Evolutionary conservation across 768 basidiomycete species (phyloP).

Genomic region (Calvatia gigantea): DNA sequence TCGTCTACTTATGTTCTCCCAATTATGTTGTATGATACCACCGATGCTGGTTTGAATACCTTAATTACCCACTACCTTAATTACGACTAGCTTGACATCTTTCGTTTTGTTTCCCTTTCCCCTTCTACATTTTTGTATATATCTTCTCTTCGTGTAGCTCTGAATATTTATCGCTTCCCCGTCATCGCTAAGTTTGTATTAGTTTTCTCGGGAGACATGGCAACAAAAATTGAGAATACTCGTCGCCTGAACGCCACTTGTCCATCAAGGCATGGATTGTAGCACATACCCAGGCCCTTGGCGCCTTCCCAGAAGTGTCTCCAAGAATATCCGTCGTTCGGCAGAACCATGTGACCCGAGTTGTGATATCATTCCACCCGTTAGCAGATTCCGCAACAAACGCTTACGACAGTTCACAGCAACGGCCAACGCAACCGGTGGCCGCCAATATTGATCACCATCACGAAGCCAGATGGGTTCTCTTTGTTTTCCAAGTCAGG

Average conservation of each 20-base stretch:
- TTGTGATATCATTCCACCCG: too few relatives aligned
- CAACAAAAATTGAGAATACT: background rate
- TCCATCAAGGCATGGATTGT: background rate
- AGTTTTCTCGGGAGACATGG: background rate
- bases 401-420: too few relatives aligned
- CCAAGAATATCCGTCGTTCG: too few relatives aligned
- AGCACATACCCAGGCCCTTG: too few relatives aligned
- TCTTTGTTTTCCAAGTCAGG: background rate
- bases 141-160: background rate
- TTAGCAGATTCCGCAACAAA: too few relatives aligned
- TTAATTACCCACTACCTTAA: background rate
- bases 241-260: background rate
- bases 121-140: background rate
- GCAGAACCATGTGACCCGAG: too few relatives aligned
- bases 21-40: background rate
- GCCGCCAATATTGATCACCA: too few relatives aligned
- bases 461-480: background rate
- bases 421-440: too few relatives aligned
- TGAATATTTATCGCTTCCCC: background rate
- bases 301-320: too few relatives aligned
- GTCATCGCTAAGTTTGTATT: background rate
- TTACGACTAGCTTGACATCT: background rate
- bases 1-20: background rate
- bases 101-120: background rate
- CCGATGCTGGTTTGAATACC: background rate